phyloP scores from a whole-genome alignment of 805 yeast genomes.

The baker's yeast (Saccharomyces cerevisiae) region DNA sequence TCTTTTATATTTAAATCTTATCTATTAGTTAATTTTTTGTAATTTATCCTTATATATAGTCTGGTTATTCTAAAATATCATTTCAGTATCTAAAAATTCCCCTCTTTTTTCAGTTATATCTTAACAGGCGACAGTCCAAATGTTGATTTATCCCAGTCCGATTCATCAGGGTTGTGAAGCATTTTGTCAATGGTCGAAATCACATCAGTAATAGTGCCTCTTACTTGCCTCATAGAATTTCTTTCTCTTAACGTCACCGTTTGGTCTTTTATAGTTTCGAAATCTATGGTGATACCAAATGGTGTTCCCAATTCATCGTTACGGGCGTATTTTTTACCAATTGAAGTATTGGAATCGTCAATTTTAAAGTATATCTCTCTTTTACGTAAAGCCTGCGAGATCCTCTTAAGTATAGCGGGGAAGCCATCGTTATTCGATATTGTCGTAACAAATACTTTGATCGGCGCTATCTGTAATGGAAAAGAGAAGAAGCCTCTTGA shows the following conservation, averaged over 20 bases:
- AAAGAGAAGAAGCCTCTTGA: slow-evolving; percentile 86
- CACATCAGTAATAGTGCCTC: slow-evolving; percentile 76
- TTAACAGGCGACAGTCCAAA: not conserved
- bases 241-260: slow-evolving; percentile 93
- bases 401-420: slow-evolving; percentile 61
- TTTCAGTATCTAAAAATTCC: not conserved
- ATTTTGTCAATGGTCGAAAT: slow-evolving; percentile 65
- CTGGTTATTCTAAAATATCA: not conserved
- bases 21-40: not conserved
- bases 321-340: slow-evolving; percentile 95
- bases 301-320: slow-evolving; percentile 98
- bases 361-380: slow-evolving; percentile 49
- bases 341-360: slow-evolving; percentile 92
- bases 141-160: not conserved
- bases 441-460: slow-evolving; percentile 92
- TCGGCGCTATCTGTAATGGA: slow-evolving; percentile 94
- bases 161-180: slow-evolving; percentile 31
- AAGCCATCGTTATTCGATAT: slow-evolving; percentile 76
- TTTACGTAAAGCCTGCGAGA: slow-evolving; percentile 62
- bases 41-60: not conserved
- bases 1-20: not conserved
- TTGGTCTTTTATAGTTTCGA: slow-evolving; percentile 77
- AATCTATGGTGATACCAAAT: slow-evolving; percentile 93
- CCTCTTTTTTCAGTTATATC: not conserved
- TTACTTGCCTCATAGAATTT: slow-evolving; percentile 90